Percentiles rank a stretch among this genome's conserved stretches.
These are phyloP conservation scores for Salix dunnii DNA, from an alignment of 345 rosid species.

Conservation along the genomic window DNA sequence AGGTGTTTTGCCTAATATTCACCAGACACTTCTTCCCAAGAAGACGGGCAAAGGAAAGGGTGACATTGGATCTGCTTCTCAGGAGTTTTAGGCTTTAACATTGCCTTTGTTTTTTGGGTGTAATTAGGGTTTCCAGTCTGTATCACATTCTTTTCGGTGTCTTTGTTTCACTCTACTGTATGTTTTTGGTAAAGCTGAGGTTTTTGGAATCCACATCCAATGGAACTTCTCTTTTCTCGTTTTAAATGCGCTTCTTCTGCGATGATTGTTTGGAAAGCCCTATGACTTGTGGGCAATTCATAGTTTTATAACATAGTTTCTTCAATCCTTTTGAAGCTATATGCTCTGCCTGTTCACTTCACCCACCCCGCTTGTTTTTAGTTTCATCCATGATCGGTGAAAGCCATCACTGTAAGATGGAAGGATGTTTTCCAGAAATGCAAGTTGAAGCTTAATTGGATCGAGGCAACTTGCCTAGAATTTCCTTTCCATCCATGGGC, in stretches of 20 bases:
- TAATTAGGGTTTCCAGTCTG: not conserved
- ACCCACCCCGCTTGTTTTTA: not conserved
- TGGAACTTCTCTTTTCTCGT: not conserved
- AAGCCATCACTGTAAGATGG: not conserved
- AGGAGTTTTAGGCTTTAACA: constrained; percentile 25
- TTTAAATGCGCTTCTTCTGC: not conserved
- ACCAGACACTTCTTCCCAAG: constrained; percentile 54
- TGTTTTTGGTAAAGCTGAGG: not conserved
- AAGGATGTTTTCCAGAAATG: not conserved
- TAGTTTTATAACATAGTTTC: not conserved
- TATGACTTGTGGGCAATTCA: not conserved
- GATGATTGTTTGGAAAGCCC: not conserved
- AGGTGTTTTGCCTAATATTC: constrained; percentile 72
- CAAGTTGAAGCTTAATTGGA: no score
- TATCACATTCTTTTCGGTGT: not conserved
- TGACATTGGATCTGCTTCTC: constrained; percentile 61
- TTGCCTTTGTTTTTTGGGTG: not conserved
- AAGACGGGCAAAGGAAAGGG: constrained; percentile 52
- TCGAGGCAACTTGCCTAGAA: not conserved
- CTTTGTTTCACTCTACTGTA: not conserved
- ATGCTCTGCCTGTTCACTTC: not conserved
- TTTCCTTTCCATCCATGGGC: constrained; percentile 5
- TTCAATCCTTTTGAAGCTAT: not conserved
- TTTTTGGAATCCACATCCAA: not conserved
- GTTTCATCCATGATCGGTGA: not conserved